Evolutionary conservation across 2,329 filamentous ascomycete species (phyloP).

Genomic region (Madurella fahalii): DNA sequence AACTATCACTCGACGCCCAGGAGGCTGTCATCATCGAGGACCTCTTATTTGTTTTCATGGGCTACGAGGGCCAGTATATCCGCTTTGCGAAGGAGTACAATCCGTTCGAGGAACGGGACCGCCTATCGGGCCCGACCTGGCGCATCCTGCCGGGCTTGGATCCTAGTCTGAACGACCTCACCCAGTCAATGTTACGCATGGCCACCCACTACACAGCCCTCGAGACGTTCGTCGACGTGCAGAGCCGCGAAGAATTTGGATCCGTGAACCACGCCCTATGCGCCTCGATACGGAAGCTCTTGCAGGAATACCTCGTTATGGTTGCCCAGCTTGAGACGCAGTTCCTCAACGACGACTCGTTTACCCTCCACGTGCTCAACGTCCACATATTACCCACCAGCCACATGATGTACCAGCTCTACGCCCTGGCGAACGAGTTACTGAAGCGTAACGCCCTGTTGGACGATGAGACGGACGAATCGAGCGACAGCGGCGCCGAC

Average conservation of each 20-base stretch:
- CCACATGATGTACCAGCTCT: constrained; percentile 88
- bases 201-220: constrained; percentile 90
- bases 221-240: constrained; percentile 89
- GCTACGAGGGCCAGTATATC: constrained; percentile 96
- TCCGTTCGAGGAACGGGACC: constrained; percentile 78
- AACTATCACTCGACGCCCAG: constrained; percentile 74
- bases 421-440: constrained; percentile 81
- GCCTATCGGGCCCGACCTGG: constrained; percentile 77
- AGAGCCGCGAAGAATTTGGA: constrained; percentile 88
- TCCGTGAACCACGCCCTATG: constrained; percentile 94
- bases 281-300: constrained; percentile 83
- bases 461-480: constrained; percentile 71
- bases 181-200: constrained; percentile 85
- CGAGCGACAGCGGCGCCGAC: constrained; percentile 65
- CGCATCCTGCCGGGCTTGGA: constrained; percentile 79
- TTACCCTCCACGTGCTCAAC: constrained; percentile 90
- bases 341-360: constrained; percentile 79
- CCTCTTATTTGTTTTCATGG: constrained; percentile 93
- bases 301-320: constrained; percentile 91
- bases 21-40: constrained; percentile 87
- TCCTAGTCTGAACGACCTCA: constrained; percentile 83
- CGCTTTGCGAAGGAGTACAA: constrained; percentile 80
- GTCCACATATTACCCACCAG: constrained; percentile 85
- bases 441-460: constrained; percentile 83
- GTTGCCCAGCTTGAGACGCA: constrained; percentile 92